These are phyloP conservation scores for Gastrolobium bilobum DNA, from an alignment of 306 rosid genomes.

Conservation along the genomic window DNA sequence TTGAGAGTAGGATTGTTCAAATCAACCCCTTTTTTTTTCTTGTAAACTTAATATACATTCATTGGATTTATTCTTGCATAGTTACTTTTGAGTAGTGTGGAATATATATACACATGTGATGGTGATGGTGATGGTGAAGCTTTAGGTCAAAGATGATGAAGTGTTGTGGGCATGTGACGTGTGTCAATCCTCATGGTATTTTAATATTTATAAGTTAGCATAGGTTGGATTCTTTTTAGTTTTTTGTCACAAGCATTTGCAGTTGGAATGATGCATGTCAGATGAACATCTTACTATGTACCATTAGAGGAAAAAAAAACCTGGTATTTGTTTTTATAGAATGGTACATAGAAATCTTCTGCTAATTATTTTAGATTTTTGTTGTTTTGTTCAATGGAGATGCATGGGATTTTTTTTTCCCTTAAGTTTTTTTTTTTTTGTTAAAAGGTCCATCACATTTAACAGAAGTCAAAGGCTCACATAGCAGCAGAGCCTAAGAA, in stretches of 20 bases:
- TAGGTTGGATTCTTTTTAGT: conserved; percentile 56
- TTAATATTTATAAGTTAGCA: conserved; percentile 51
- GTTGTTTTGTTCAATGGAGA: conserved; percentile 1
- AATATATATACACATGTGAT: conserved; percentile 65
- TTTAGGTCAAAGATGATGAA: conserved; percentile 54
- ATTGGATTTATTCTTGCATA: conserved; percentile 98
- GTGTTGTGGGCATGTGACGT: conserved; percentile 58
- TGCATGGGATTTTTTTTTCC: background rate
- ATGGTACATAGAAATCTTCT: conserved; percentile 41
- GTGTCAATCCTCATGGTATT: conserved; percentile 53
- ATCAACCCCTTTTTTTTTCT: conserved; percentile 53
- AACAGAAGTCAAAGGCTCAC: background rate
- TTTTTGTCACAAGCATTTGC: conserved; percentile 47
- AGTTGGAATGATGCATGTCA: conserved; percentile 47
- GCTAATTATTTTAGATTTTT: conserved; percentile 23
- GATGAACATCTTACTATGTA: conserved; percentile 45
- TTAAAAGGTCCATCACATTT: background rate
- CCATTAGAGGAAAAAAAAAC: conserved; percentile 26
- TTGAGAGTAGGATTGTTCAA: conserved; percentile 78
- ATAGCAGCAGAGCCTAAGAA: background rate
- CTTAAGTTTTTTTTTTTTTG: background rate
- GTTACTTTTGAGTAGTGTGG: conserved; percentile 74
- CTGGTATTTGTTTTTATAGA: conserved; percentile 44
- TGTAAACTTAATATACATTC: conserved; percentile 74
- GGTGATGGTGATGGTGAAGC: conserved; percentile 50